A percentile compares a stretch with the other conserved stretches of the same genome.
These are phyloP conservation scores for Microthyrium microscopicum DNA, from an alignment of 2,329 filamentous ascomycete genomes.

Conservation along the genomic window DNA sequence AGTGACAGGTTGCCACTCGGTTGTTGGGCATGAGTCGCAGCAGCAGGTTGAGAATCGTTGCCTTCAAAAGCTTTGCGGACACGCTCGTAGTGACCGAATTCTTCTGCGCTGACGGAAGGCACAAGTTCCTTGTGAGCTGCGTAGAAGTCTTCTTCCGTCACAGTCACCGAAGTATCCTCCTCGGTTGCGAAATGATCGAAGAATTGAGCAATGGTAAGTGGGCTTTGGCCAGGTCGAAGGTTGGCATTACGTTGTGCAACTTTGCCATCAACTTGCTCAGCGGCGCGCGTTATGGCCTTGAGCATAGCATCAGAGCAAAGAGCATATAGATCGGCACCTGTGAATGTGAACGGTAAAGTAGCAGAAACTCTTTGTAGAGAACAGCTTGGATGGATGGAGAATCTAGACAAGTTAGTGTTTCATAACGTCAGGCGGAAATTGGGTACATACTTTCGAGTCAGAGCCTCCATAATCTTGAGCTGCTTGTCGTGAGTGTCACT, in stretches of 20 bases:
- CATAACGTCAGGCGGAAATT: background rate
- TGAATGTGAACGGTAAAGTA: conserved; percentile 83
- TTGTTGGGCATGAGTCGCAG: conserved; percentile 26
- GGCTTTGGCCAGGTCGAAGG: conserved; percentile 8
- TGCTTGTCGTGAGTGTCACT: conserved; percentile 96
- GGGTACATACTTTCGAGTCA: conserved; percentile 73
- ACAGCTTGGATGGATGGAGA: conserved; percentile 64
- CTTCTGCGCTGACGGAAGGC: conserved; percentile 84
- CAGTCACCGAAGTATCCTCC: conserved; percentile 72
- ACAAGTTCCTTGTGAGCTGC: conserved; percentile 70
- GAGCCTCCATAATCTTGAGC: conserved; percentile 77
- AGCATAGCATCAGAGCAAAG: conserved; percentile 97
- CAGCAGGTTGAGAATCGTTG: conserved; percentile 28
- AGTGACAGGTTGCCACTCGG: no score
- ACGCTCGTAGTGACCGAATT: conserved; percentile 76
- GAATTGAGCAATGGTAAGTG: conserved; percentile 76
- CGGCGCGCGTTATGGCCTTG: conserved; percentile 88
- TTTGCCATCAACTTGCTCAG: conserved; percentile 66
- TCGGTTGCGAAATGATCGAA: conserved; percentile 81
- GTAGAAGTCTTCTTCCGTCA: conserved; percentile 76
- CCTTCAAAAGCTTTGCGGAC: conserved; percentile 76
- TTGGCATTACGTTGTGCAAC: conserved; percentile 49
- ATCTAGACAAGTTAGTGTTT: conserved; percentile 34
- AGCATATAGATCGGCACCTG: conserved; percentile 91
- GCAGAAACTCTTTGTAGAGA: conserved; percentile 61